phyloP scores from a whole-genome alignment of 805 yeast species.

The Sugiyamaella qingdaonensis region DNA sequence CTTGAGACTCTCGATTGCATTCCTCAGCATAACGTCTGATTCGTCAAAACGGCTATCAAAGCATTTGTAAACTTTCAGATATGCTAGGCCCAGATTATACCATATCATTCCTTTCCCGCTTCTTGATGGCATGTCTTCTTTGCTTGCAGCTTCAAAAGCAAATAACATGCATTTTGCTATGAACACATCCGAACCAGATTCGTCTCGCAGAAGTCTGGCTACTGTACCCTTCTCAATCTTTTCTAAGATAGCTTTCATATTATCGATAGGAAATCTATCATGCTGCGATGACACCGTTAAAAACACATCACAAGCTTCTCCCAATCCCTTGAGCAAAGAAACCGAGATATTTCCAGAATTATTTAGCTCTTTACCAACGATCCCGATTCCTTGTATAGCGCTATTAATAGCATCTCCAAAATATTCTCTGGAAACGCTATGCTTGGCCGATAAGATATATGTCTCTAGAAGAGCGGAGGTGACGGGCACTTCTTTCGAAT shows the following conservation, averaged over 20 bases:
- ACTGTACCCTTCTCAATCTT: conserved; percentile 14
- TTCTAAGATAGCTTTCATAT: conserved; percentile 27
- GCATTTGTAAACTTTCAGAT: conserved; percentile 43
- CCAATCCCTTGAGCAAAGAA: conserved; percentile 60
- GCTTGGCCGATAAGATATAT: conserved; percentile 49
- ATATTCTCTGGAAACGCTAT: conserved; percentile 55
- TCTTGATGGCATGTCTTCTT: conserved; percentile 18
- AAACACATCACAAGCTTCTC: conserved; percentile 53
- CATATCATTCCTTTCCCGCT: conserved; percentile 38
- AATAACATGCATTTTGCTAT: conserved; percentile 1
- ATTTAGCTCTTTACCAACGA: conserved; percentile 41
- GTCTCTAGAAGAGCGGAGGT: conserved; percentile 52
- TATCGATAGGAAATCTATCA: conserved; percentile 46
- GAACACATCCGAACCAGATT: background rate
- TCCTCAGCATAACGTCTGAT: conserved; percentile 16
- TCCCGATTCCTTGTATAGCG: conserved; percentile 45
- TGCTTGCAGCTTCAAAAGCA: background rate
- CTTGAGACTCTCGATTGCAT: conserved; percentile 56
- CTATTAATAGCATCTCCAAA: conserved; percentile 58
- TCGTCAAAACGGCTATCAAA: conserved; percentile 22
- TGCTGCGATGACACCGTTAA: conserved; percentile 52
- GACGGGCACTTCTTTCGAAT: conserved; percentile 35
- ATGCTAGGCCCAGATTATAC: conserved; percentile 70
- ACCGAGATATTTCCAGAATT: conserved; percentile 32
- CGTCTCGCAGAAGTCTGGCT: background rate